Percentiles rank a stretch among this genome's conserved stretches.
Evolutionary conservation across 1,284 basidiomycete genomes (phyloP).

Genomic region (Puccinia polysora): DNA sequence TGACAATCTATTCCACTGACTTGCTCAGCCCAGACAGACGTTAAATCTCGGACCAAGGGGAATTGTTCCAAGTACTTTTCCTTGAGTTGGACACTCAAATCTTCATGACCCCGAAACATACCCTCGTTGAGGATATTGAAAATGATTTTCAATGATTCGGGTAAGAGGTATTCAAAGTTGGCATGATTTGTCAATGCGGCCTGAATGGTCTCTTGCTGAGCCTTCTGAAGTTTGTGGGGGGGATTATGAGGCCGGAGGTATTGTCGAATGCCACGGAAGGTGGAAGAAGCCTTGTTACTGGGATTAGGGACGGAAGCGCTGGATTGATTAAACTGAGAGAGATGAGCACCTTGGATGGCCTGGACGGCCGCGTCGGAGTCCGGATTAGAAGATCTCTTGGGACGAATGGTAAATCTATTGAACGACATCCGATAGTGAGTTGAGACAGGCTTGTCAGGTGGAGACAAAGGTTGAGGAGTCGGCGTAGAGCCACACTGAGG

Average conservation of each 20-base stretch:
- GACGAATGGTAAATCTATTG: constrained; percentile 21
- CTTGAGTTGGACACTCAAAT: constrained; percentile 71
- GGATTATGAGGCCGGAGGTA: constrained; percentile 45
- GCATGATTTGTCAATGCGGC: constrained; percentile 51
- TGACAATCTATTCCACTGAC: constrained; percentile 55
- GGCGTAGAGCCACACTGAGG: constrained; percentile 19
- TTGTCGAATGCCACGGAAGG: constrained; percentile 43
- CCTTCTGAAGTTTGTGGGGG: constrained; percentile 46
- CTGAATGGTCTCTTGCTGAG: constrained; percentile 27
- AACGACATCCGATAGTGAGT: constrained; percentile 8
- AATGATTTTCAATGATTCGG: constrained; percentile 76
- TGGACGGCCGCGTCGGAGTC: neutral
- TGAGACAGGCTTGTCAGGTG: neutral
- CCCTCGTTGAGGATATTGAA: constrained; percentile 76
- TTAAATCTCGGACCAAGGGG: constrained; percentile 79
- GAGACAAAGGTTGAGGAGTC: neutral
- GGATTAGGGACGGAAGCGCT: constrained; percentile 9
- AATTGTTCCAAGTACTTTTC: constrained; percentile 88
- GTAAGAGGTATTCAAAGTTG: constrained; percentile 58
- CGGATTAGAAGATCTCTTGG: constrained; percentile 10
- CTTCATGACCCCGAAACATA: constrained; percentile 78
- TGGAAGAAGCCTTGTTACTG: constrained; percentile 8
- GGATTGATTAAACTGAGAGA: constrained; percentile 21
- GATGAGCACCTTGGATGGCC: neutral
- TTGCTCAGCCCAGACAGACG: constrained; percentile 86